Conservation (phyloP, 192 early-diverging fungal species). For the Coemansia sp. region DNA sequence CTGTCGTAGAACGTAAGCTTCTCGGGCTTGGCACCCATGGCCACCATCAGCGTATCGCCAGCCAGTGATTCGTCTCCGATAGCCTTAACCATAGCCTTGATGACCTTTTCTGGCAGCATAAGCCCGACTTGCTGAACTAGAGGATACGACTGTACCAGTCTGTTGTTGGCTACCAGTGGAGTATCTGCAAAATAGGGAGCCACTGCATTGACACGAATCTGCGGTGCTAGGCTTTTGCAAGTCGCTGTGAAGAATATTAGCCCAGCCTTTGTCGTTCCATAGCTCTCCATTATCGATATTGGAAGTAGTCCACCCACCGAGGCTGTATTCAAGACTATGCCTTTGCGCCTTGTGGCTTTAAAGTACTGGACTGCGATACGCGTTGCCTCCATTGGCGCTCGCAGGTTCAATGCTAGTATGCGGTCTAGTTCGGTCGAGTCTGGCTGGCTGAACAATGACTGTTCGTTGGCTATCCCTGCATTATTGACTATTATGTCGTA, state of each 20-base stretch:
- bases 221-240: slow-evolving; percentile 47
- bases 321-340: slow-evolving; percentile 73
- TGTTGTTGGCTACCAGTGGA: slow-evolving; percentile 52
- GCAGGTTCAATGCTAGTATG: slow-evolving; percentile 70
- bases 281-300: slow-evolving; percentile 64
- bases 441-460: slow-evolving; percentile 54
- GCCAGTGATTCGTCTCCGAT: slow-evolving; percentile 58
- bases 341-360: slow-evolving; percentile 46
- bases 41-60: slow-evolving; percentile 57
- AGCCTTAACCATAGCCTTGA: slow-evolving; percentile 59
- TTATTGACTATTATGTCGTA: slow-evolving; percentile 66
- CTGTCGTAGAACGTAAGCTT: slow-evolving; percentile 40
- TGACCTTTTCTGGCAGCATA: slow-evolving; percentile 54
- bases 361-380: slow-evolving; percentile 69
- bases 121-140: slow-evolving; percentile 37
- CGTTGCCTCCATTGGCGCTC: slow-evolving; percentile 74
- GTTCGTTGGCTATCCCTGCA: slow-evolving; percentile 61
- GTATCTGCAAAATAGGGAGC: slow-evolving; percentile 65
- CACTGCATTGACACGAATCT: slow-evolving; percentile 65
- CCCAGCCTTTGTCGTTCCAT: slow-evolving; percentile 77
- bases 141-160: slow-evolving; percentile 31
- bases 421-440: slow-evolving; percentile 59
- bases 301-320: slow-evolving; percentile 69
- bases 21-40: slow-evolving; percentile 31
- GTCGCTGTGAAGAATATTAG: slow-evolving; percentile 64